These are phyloP conservation scores for Skeletonema costatum DNA, from an alignment of 108 stramenopile species.

Conservation along the genomic window DNA sequence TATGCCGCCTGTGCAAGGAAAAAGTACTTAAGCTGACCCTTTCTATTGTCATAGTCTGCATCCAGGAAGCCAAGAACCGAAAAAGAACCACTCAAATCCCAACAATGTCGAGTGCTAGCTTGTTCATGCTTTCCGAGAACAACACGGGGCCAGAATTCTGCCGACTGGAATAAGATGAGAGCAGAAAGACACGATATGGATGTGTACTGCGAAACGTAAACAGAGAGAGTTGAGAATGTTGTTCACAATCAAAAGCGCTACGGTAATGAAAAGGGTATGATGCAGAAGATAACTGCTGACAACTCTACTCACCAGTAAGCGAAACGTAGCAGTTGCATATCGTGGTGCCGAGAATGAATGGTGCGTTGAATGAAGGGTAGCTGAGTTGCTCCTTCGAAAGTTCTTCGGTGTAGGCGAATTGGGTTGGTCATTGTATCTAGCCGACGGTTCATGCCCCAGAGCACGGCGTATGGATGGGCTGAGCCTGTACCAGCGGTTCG, in stretches of 20 bases:
- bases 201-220: conserved; percentile 15
- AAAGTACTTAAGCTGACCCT: conserved; percentile 61
- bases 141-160: conserved; percentile 79
- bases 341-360: conserved; percentile 76
- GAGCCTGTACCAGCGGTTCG: conserved; percentile 40
- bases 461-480: conserved; percentile 40
- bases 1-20: conserved; percentile 80
- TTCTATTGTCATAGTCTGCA: conserved; percentile 69
- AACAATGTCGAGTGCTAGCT: conserved; percentile 66
- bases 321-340: conserved; percentile 82
- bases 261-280: background rate
- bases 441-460: conserved; percentile 40
- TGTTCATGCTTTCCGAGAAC: conserved; percentile 59
- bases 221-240: background rate
- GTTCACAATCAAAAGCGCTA: no score
- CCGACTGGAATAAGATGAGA: conserved; percentile 50
- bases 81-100: conserved; percentile 74
- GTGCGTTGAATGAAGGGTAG: conserved; percentile 7
- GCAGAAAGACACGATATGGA: conserved; percentile 59
- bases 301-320: conserved; percentile 47
- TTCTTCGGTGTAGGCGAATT: background rate
- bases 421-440: conserved; percentile 28
- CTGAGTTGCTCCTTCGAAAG: conserved; percentile 18
- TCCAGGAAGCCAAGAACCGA: conserved; percentile 49
- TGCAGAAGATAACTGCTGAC: background rate